These are phyloP conservation scores for Acmispon strigosus DNA, from an alignment of 306 rosid species.

Conservation along the genomic window DNA sequence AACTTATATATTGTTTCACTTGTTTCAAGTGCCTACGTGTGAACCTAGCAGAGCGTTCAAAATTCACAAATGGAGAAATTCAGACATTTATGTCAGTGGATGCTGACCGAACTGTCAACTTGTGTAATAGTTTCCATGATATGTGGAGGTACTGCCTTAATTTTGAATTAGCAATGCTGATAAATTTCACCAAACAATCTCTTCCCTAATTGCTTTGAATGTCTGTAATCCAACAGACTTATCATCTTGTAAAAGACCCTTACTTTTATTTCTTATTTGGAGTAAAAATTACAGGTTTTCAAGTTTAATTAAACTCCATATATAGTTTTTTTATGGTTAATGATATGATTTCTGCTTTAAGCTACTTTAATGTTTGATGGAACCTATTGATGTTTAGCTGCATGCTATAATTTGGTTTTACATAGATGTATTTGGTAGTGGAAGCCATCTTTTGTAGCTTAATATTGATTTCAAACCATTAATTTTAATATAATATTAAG, in stretches of 20 bases:
- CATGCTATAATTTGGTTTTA: neutral
- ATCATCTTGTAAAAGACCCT: neutral
- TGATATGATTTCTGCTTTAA: neutral
- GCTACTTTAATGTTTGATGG: neutral
- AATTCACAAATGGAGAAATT: slow-evolving; percentile 85
- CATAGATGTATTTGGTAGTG: neutral
- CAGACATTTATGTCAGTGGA: slow-evolving; percentile 97
- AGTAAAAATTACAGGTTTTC: neutral
- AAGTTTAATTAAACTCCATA: neutral
- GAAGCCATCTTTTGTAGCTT: neutral
- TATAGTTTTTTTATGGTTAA: neutral
- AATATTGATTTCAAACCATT: neutral
- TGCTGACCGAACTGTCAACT: slow-evolving; percentile 85
- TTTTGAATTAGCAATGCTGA: neutral
- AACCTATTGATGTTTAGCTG: neutral
- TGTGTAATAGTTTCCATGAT: slow-evolving; percentile 87
- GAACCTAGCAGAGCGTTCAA: slow-evolving; percentile 79
- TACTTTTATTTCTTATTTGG: neutral
- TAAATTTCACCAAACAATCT: neutral
- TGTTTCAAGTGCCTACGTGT: slow-evolving; percentile 60
- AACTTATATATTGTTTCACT: slow-evolving; percentile 7
- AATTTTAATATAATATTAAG: neutral
- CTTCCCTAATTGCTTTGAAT: neutral
- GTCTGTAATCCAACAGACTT: neutral
- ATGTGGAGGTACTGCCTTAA: slow-evolving; percentile 68